Evolutionary conservation across 2,329 filamentous ascomycete species (phyloP).

Genomic region (Ophiocordyceps camponoti-leonardi): DNA sequence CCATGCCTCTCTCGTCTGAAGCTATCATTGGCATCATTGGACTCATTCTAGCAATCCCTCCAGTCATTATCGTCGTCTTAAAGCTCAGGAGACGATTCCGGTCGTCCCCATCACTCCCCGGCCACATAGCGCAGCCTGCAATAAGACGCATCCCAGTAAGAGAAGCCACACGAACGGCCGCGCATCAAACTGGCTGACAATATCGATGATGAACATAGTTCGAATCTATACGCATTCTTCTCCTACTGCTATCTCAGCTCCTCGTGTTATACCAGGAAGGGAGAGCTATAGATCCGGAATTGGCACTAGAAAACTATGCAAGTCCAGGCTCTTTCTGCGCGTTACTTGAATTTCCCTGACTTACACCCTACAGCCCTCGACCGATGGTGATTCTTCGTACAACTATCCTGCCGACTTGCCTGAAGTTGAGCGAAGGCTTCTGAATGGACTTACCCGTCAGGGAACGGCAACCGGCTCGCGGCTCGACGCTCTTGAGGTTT

Average conservation of each 20-base stretch:
- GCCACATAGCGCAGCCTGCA: background rate
- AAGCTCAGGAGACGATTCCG: background rate
- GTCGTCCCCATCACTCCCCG: background rate
- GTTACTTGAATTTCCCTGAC: background rate
- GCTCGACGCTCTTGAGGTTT: too few species aligned
- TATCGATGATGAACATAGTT: too few species aligned
- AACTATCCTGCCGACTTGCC: background rate
- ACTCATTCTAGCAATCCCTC: background rate
- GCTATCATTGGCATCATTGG: background rate
- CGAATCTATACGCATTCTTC: background rate
- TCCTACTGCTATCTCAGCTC: background rate
- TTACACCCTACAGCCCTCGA: background rate
- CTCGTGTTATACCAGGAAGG: background rate
- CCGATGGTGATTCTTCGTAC: background rate
- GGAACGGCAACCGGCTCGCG: too few species aligned
- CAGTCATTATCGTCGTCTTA: background rate
- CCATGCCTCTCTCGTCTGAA: background rate
- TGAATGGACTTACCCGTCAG: background rate
- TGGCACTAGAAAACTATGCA: background rate
- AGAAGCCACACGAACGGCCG: too few species aligned
- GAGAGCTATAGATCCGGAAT: background rate
- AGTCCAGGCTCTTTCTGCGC: background rate
- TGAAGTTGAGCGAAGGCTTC: background rate
- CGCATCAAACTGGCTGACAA: too few species aligned
- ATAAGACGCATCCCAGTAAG: too few species aligned